Percentiles rank a stretch among this genome's conserved stretches.
phyloP scores from a whole-genome alignment of 1,284 basidiomycete species.

The Melampsora americana region DNA sequence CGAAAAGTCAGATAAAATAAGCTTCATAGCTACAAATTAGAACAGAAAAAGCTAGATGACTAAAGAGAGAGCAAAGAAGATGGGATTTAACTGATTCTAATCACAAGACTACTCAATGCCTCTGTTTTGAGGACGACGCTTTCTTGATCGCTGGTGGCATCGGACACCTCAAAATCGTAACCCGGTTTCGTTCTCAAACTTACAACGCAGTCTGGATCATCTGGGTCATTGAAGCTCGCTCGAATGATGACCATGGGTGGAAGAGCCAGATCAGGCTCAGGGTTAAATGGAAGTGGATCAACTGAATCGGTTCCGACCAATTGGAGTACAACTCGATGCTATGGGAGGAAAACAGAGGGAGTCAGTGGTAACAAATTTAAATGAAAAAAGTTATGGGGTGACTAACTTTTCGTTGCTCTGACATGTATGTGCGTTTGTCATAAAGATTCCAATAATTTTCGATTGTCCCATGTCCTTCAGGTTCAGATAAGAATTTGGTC shows the following conservation, averaged over 20 bases:
- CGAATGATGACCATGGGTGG: constrained; percentile 38
- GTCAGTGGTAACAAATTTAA: no score
- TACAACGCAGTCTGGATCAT: constrained; percentile 38
- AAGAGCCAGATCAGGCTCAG: constrained; percentile 2
- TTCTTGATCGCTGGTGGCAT: constrained; percentile 27
- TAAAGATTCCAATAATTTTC: constrained; percentile 44
- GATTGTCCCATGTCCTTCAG: constrained; percentile 4
- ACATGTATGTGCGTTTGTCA: constrained; percentile 39
- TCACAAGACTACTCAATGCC: constrained; percentile 21
- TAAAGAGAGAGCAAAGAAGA: constrained; percentile 1
- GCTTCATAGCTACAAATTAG: background rate
- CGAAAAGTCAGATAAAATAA: background rate
- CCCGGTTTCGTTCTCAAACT: constrained; percentile 8
- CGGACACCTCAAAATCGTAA: no score
- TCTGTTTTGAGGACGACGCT: constrained; percentile 36
- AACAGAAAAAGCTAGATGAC: background rate
- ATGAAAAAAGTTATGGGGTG: constrained; percentile 9
- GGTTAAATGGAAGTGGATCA: constrained; percentile 20
- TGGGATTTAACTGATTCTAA: constrained; percentile 35
- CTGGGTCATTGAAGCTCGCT: constrained; percentile 40
- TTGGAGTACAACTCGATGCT: constrained; percentile 43
- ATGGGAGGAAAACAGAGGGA: no score
- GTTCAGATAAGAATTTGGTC: constrained; percentile 31
- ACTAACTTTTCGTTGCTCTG: constrained; percentile 35
- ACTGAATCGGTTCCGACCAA: constrained; percentile 37